Percentiles rank a stretch among this genome's conserved stretches.
Conservation (phyloP, 441 rosid genomes). For the Arabidopsis lyrata region DNA sequence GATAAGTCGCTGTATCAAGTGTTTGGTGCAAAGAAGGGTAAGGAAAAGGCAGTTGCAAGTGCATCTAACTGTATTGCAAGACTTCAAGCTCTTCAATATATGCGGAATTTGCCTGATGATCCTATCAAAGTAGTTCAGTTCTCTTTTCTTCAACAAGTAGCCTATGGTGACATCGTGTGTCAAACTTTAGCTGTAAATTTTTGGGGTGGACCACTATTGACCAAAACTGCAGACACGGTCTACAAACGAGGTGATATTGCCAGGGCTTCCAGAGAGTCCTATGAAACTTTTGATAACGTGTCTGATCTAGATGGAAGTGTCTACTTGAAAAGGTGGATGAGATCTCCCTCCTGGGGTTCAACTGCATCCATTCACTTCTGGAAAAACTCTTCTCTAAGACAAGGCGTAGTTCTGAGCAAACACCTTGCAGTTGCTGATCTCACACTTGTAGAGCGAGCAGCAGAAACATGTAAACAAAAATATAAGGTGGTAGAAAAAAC, state of each 20-base stretch:
- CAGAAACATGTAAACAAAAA: constrained; percentile 69
- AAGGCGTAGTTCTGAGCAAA: constrained; percentile 81
- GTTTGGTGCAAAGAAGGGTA: constrained; percentile 85
- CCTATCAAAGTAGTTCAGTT: constrained; percentile 88
- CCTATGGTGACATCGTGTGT: constrained; percentile 75
- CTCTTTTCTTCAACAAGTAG: constrained; percentile 83
- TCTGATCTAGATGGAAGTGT: constrained; percentile 92
- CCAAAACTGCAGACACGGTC: constrained; percentile 57
- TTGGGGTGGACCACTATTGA: constrained; percentile 90
- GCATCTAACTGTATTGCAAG: constrained; percentile 80
- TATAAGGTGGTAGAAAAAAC: constrained; percentile 78
- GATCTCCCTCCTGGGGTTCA: constrained; percentile 88
- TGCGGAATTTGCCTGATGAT: constrained; percentile 85
- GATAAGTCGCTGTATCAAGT: constrained; percentile 68
- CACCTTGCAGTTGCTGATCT: constrained; percentile 80
- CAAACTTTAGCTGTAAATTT: constrained; percentile 87
- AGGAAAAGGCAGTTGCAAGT: constrained; percentile 70
- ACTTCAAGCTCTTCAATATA: constrained; percentile 90
- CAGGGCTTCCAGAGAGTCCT: constrained; percentile 50
- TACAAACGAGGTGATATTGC: constrained; percentile 46
- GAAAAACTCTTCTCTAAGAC: constrained; percentile 67
- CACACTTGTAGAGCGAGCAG: constrained; percentile 82
- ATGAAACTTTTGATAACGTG: constrained; percentile 60
- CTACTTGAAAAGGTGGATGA: constrained; percentile 92
- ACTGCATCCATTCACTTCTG: constrained; percentile 79